A percentile compares a stretch with the other conserved stretches of the same genome.
Evolutionary conservation across 139 green algal species (phyloP).

Genomic region (Auxenochlorella pyrenoidosa): DNA sequence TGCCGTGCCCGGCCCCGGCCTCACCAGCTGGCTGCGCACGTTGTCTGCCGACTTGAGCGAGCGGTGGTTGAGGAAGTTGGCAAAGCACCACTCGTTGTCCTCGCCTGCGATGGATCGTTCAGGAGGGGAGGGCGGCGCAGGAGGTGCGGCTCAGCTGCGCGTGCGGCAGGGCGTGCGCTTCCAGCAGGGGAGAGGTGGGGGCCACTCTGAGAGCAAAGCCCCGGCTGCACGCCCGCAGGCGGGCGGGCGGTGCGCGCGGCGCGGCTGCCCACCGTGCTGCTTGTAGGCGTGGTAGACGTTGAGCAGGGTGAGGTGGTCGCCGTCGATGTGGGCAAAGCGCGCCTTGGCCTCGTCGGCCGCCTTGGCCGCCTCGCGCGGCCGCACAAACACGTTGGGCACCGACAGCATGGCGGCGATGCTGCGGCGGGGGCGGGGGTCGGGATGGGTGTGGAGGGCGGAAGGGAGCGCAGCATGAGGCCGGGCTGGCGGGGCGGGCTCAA

Average conservation of each 20-base stretch:
- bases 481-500: too few relatives aligned
- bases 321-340: conserved; percentile 95
- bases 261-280: conserved; percentile 75
- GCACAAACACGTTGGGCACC: conserved; percentile 94
- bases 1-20: conserved; percentile 14
- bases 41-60: conserved; percentile 95
- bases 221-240: too few relatives aligned
- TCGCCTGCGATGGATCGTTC: conserved; percentile 41
- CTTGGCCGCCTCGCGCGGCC: conserved; percentile 89
- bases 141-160: too few relatives aligned
- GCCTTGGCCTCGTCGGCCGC: conserved; percentile 97
- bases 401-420: conserved; percentile 97
- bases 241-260: too few relatives aligned
- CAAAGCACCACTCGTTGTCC: conserved; percentile 91
- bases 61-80: conserved; percentile 96
- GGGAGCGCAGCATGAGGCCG: background rate
- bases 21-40: conserved; percentile 92
- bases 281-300: conserved; percentile 99
- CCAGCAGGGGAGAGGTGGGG: too few relatives aligned
- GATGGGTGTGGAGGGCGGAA: background rate
- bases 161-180: too few relatives aligned
- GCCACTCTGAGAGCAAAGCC: too few relatives aligned
- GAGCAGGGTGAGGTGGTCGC: conserved; percentile 98
- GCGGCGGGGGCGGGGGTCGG: background rate
- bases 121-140: too few relatives aligned